Conservation (phyloP, 176 grass and related monocot species). For the Avena insularis region DNA sequence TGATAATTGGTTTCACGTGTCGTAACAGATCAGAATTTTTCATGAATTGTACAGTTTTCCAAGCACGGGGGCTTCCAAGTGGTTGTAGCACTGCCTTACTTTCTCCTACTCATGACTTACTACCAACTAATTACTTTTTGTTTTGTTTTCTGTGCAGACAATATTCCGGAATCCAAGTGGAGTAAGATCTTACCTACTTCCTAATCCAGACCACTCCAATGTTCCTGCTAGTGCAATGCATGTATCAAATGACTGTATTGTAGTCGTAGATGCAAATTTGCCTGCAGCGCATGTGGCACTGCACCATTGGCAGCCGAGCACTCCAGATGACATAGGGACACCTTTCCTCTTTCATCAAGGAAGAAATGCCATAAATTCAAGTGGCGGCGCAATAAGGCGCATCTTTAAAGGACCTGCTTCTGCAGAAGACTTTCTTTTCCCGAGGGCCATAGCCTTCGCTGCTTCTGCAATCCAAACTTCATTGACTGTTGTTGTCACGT, state of each 20-base stretch:
- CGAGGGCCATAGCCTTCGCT: slow-evolving; percentile 85
- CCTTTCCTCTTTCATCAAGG: slow-evolving; percentile 94
- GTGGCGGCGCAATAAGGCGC: slow-evolving; percentile 76
- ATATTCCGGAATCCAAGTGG: slow-evolving; percentile 96
- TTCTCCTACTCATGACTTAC: slow-evolving; percentile 18
- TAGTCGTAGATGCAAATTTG: slow-evolving; percentile 79
- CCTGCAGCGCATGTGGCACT: slow-evolving; percentile 85
- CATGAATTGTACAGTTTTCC: slow-evolving; percentile 19
- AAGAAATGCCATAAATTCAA: slow-evolving; percentile 66
- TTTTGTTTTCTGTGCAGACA: slow-evolving; percentile 59
- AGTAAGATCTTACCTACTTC: slow-evolving; percentile 73
- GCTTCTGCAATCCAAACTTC: slow-evolving; percentile 65
- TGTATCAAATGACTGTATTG: slow-evolving; percentile 77
- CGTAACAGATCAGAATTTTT: neutral
- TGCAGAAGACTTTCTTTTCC: slow-evolving; percentile 77
- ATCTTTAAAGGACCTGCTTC: slow-evolving; percentile 89
- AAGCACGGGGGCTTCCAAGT: neutral
- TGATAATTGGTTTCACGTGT: neutral
- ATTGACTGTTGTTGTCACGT: slow-evolving; percentile 76
- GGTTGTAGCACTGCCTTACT: slow-evolving; percentile 10
- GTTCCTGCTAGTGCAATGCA: slow-evolving; percentile 82
- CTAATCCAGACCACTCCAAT: slow-evolving; percentile 83
- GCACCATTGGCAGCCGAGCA: slow-evolving; percentile 97
- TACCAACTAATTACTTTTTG: slow-evolving; percentile 2
- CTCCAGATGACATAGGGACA: slow-evolving; percentile 75